Evolutionary conservation across 768 basidiomycete species (phyloP), one percentile per base, ranked within the genome.

Genomic region (Boletellus emodensis): DNA sequence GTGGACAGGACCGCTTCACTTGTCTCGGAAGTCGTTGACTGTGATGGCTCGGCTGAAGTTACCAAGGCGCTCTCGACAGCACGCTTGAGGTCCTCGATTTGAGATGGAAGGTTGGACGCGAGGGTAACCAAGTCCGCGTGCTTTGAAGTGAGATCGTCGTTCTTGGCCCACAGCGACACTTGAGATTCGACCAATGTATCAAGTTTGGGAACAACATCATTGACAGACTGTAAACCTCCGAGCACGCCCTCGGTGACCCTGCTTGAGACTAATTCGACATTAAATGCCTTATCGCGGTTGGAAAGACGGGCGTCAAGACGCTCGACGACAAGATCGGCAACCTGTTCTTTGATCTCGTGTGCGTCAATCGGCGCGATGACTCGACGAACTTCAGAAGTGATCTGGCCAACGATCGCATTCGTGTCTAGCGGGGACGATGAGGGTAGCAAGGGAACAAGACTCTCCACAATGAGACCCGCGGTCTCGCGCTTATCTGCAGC

Each of bases 401-500:
- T 71, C 53, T 87, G 74, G 22, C 75, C 63, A 8, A 80, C 75
- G 43, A 91, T 68, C 3, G 75, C 72, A 42, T 81, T 77, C 1
- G 76, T 75, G 59, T 91, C 83, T 32, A 76, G 37, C 24, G 74
- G 60, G 6, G 66, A 43, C 49, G 73, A 53, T 52, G 70, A 54
- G 10, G 83, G 83, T 15, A 92, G 60, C 48, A 88, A 63, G 10
- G 90, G 90, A 6, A 83, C 50, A 35, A 93, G 78, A 18, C 79
- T 73, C 45, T 91, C 80, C 26, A 90, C 80, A 51, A 93, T 93
- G 37, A 93, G 78, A 7, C 79, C 76, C 4, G 90, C 90, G 4
- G 90, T 93, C 68, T 93, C 90, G 33, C 87, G 79, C 65, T 93
- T 93, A 64, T 93, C 90, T 0, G 87, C 90, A 24, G 90, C 85